phyloP scores from a whole-genome alignment of 352 stramenopile species.

The Phytophthora fragariae region DNA sequence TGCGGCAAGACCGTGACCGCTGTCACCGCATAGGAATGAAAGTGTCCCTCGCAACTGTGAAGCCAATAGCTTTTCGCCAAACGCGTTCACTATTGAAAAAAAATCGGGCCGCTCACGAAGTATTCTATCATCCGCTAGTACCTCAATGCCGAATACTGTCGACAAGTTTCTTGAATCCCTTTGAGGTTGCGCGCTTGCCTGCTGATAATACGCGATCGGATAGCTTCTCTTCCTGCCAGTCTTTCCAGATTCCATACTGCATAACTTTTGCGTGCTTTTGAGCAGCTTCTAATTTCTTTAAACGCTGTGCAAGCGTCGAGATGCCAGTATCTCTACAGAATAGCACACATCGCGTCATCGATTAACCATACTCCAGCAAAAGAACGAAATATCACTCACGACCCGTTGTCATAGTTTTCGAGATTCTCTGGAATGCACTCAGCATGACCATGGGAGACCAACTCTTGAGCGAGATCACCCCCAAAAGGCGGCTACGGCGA shows the following conservation, averaged over 20 bases:
- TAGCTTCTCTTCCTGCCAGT: slow-evolving; percentile 79
- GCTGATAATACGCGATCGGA: slow-evolving; percentile 67
- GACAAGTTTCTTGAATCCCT: slow-evolving; percentile 55
- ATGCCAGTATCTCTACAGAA: slow-evolving; percentile 25
- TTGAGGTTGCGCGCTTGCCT: slow-evolving; percentile 62
- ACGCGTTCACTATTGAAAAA: too few species aligned
- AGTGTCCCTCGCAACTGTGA: too few species aligned
- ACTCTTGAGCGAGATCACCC: slow-evolving; percentile 66
- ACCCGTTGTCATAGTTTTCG: slow-evolving; percentile 67
- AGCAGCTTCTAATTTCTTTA: slow-evolving; percentile 58
- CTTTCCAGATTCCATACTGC: slow-evolving; percentile 85
- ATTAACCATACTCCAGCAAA: background rate
- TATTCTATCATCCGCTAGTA: background rate
- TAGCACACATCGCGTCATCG: background rate
- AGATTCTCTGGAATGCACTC: slow-evolving; percentile 73
- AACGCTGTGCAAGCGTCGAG: slow-evolving; percentile 45
- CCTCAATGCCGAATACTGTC: slow-evolving; percentile 43
- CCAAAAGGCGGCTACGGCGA: slow-evolving; percentile 50
- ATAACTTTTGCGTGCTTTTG: slow-evolving; percentile 80
- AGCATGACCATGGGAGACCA: slow-evolving; percentile 64
- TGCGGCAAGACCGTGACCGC: too few species aligned
- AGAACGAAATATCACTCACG: slow-evolving; percentile 29
- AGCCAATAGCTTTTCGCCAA: too few species aligned
- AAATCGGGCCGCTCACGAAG: too few species aligned
- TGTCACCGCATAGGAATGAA: too few species aligned